Evolutionary conservation across 1,284 basidiomycete genomes (phyloP).

Genomic region (Takashimella tepidaria): DNA sequence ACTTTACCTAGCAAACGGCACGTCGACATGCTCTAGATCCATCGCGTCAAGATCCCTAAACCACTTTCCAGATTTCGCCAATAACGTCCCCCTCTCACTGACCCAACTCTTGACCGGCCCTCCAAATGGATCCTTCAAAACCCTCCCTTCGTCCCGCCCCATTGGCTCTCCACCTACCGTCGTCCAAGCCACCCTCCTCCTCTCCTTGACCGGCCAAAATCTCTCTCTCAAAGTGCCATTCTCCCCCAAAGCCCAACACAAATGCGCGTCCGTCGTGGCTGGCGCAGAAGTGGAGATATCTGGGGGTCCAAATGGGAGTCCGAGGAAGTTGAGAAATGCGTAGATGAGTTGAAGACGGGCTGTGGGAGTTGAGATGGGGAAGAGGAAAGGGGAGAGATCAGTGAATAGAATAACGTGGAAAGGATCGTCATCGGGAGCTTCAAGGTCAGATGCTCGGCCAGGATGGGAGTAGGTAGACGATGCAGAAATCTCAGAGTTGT

Average conservation of each 20-base stretch:
- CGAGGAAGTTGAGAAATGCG: conserved; percentile 70
- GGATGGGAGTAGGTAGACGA: conserved; percentile 55
- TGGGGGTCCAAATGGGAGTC: conserved; percentile 54
- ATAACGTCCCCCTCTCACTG: conserved; percentile 20
- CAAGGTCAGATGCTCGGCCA: conserved; percentile 55
- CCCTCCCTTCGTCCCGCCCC: conserved; percentile 34
- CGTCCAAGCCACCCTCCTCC: conserved; percentile 28
- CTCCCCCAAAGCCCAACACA: conserved; percentile 27
- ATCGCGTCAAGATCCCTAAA: conserved; percentile 35
- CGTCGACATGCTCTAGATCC: conserved; percentile 33
- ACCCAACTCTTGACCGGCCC: conserved; percentile 38
- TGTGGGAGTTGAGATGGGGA: conserved; percentile 54
- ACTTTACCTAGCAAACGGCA: conserved; percentile 33
- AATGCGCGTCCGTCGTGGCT: conserved; percentile 44
- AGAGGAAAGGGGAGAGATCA: conserved; percentile 68
- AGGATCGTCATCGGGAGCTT: conserved; percentile 57
- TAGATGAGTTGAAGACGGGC: conserved; percentile 64
- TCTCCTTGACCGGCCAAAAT: conserved; percentile 27
- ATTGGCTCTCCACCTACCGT: conserved; percentile 46
- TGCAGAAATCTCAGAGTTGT: conserved; percentile 55
- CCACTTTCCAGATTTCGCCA: conserved; percentile 31
- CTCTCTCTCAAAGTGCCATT: conserved; percentile 25
- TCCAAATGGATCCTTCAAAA: conserved; percentile 21
- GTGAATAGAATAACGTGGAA: conserved; percentile 72
- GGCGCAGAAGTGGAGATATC: conserved; percentile 45